phyloP scores from a whole-genome alignment of 2,329 filamentous ascomycete genomes.

The Cadophora gregata region DNA sequence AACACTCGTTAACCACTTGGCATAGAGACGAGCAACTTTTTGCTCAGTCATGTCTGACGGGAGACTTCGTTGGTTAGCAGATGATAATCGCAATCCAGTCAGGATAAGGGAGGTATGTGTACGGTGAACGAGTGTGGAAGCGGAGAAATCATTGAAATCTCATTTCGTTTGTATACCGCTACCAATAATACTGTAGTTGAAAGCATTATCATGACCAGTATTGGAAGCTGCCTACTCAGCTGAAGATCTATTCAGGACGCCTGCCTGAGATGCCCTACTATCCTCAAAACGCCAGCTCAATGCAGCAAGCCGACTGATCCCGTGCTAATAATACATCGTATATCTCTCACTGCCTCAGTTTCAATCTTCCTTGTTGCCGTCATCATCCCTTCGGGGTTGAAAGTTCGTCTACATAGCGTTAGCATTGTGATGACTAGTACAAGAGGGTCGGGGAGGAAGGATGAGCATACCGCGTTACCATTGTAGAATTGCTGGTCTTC shows the following conservation, averaged over 20 bases:
- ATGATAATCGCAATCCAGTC: too few species aligned
- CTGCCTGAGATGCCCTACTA: neutral
- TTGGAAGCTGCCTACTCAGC: neutral
- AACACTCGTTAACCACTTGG: too few species aligned
- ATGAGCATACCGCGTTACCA: slow-evolving; percentile 74
- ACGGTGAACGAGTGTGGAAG: neutral
- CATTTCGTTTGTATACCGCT: neutral
- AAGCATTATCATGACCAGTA: neutral
- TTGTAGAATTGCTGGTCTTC: slow-evolving; percentile 82
- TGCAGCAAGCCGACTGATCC: neutral
- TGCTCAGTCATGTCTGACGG: too few species aligned
- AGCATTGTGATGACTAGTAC: neutral
- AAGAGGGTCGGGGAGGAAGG: neutral
- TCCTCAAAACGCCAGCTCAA: neutral
- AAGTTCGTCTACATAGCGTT: slow-evolving; percentile 39
- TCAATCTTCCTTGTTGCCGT: slow-evolving; percentile 37
- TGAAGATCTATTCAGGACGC: neutral
- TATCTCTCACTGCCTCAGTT: neutral
- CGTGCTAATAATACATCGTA: neutral
- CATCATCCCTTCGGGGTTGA: slow-evolving; percentile 41
- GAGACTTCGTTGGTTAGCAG: too few species aligned
- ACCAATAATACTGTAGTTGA: neutral
- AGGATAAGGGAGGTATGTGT: too few species aligned
- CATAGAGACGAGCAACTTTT: too few species aligned
- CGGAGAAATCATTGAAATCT: neutral